Conservation (phyloP, 2,329 filamentous ascomycete species). For the Botrytis cinerea region DNA sequence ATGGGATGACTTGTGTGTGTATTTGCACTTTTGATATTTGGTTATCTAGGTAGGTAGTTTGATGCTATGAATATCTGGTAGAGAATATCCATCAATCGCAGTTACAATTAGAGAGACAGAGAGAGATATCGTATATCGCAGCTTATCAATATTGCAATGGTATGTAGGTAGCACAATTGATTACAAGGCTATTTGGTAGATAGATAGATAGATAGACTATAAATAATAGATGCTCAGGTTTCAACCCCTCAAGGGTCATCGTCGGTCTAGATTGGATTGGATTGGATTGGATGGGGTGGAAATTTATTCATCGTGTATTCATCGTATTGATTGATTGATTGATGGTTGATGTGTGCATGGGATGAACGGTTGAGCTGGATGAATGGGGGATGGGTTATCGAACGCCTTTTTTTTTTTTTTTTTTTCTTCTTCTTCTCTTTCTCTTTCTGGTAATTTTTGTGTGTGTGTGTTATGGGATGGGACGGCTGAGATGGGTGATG, state of each 20-base stretch:
- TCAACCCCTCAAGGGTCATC: not conserved
- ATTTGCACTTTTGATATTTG: not conserved
- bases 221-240: rapidly evolving
- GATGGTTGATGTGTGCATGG: not conserved
- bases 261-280: too few species aligned
- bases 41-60: not conserved
- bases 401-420: too few species aligned
- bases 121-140: too few species aligned
- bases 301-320: not conserved
- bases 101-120: too few species aligned
- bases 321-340: not conserved
- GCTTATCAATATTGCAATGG: too few species aligned
- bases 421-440: too few species aligned
- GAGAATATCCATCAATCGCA: not conserved
- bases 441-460: too few species aligned
- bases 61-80: not conserved
- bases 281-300: too few species aligned
- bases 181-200: too few species aligned
- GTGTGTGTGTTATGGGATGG: not conserved
- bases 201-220: not conserved
- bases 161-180: not conserved
- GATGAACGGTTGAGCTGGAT: too few species aligned
- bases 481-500: too few species aligned
- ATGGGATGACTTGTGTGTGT: not conserved
- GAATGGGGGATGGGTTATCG: too few species aligned